Base-by-base conservation (phyloP, 2,329 filamentous ascomycete species). In the Corynespora cassiicola region DNA sequence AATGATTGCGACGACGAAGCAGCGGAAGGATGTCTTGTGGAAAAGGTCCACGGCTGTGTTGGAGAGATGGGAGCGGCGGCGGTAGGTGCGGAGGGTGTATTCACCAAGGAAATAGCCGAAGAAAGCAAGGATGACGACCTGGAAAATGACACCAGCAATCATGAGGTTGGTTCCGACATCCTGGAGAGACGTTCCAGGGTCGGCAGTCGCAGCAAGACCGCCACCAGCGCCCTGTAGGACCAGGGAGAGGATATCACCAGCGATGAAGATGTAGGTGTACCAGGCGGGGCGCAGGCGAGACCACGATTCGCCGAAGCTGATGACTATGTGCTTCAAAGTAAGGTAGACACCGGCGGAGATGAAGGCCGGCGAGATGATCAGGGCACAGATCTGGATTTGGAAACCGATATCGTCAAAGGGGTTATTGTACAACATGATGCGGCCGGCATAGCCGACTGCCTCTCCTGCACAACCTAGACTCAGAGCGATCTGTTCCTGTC, bases 281-380 rank as follows among this genome's bases (percentile, higher is more conserved):
- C 74, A 60, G 1, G 21, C 34, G 2, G 61, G 58, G n/a, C 44
- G 22, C 5, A 66, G 17, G n/a, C 54, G 35, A 5, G 45, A 53
- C 47, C 57, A 54, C 8, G 41, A 20, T 10, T 51, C 39, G 20
- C 80, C 80, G 40, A 82, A 77, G 26, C 73, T 68, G 11, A 76
- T 59, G 31, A 82, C 75, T 35, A 82, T 71, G 27, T 80, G 76
- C 17, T 78, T 77, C 3, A 83, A 66, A 5, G 71, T 75, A 16
- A 83, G 56, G 61, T 80, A 81, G 45, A 81, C 75, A 36, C 69
- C 73, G 1, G 74, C 80, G 6, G 74, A 75, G 33, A 76, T 60
- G 55, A 78, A 82, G n/a, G 75, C 79, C 3, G 78, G 79, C 0
- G 72, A 77, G n/a, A 84, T 73, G 22, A 79, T 78, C n/a, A 82